phyloP scores from a whole-genome alignment of 2,329 filamentous ascomycete genomes.

The Alternaria brassicicola region DNA sequence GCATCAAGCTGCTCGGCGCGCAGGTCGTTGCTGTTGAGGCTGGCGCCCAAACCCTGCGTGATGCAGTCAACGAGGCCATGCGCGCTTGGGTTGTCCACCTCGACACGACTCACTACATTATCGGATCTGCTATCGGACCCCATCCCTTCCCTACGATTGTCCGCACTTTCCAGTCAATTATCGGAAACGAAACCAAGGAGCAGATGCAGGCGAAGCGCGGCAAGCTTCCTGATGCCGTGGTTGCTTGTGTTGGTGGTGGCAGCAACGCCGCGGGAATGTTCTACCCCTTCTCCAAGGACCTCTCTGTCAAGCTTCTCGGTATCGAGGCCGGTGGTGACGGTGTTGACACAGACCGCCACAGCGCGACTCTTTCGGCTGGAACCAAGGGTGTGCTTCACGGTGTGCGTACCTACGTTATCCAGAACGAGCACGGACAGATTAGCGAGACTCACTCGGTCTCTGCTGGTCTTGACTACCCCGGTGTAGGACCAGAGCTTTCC shows the following conservation, averaged over 20 bases:
- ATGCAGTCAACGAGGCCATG: conserved; percentile 90
- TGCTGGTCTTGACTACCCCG: conserved; percentile 94
- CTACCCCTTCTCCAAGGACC: conserved; percentile 89
- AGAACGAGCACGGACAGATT: conserved; percentile 92
- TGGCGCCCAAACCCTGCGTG: conserved; percentile 69
- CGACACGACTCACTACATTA: conserved; percentile 95
- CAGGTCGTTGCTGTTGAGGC: conserved; percentile 92
- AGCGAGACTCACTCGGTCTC: conserved; percentile 95
- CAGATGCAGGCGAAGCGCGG: conserved; percentile 86
- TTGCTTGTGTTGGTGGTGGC: conserved; percentile 94
- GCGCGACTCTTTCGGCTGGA: conserved; percentile 84
- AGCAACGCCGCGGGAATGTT: conserved; percentile 98
- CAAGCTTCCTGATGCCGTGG: conserved; percentile 92
- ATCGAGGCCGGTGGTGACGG: conserved; percentile 97
- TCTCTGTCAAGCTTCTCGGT: conserved; percentile 83
- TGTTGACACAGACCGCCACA: conserved; percentile 82
- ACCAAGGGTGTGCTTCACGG: conserved; percentile 93
- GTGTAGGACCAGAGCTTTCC: conserved; percentile 90
- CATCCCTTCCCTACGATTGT: conserved; percentile 98
- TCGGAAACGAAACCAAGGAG: conserved; percentile 90
- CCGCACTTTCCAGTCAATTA: conserved; percentile 95
- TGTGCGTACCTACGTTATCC: conserved; percentile 92
- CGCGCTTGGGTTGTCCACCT: conserved; percentile 93
- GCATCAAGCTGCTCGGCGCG: conserved; percentile 94
- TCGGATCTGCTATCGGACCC: conserved; percentile 94